These are phyloP conservation scores for Lactuca saligna DNA, from an alignment of 129 eudicot species.

Conservation along the genomic window DNA sequence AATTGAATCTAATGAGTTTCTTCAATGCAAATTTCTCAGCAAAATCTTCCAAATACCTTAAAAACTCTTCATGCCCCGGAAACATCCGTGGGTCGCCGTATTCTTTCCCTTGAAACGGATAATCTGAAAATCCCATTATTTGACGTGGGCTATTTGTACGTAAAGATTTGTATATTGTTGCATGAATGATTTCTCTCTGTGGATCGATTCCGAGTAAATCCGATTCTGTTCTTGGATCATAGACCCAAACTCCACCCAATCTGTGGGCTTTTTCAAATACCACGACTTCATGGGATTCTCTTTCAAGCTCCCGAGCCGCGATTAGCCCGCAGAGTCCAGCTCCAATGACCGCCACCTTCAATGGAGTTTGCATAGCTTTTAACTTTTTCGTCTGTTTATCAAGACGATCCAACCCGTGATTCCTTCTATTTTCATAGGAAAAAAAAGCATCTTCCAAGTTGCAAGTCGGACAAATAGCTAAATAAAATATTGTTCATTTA, in stretches of 20 bases:
- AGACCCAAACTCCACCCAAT: conserved; percentile 81
- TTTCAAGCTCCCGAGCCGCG: conserved; percentile 59
- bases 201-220: conserved; percentile 66
- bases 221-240: conserved; percentile 58
- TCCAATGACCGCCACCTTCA: conserved; percentile 79
- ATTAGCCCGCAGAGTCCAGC: conserved; percentile 68
- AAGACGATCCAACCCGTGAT: not conserved
- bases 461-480: not conserved
- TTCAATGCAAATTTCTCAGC: conserved; percentile 41
- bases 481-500: not conserved
- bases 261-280: conserved; percentile 48
- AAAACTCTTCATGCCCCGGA: conserved; percentile 75
- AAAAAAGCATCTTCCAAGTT: conserved; percentile 9
- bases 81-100: conserved; percentile 51
- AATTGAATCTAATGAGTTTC: conserved; percentile 41
- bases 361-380: conserved; percentile 29
- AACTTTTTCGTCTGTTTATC: not conserved
- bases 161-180: conserved; percentile 61
- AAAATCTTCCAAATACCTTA: conserved; percentile 56
- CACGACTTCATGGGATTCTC: conserved; percentile 59
- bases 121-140: conserved; percentile 70
- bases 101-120: conserved; percentile 42
- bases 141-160: conserved; percentile 71
- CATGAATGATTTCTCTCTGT: conserved; percentile 50
- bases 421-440: not conserved